Evolutionary conservation across 495 filamentous ascomycete genomes (phyloP).

Genomic region (Hamigera avellanea): DNA sequence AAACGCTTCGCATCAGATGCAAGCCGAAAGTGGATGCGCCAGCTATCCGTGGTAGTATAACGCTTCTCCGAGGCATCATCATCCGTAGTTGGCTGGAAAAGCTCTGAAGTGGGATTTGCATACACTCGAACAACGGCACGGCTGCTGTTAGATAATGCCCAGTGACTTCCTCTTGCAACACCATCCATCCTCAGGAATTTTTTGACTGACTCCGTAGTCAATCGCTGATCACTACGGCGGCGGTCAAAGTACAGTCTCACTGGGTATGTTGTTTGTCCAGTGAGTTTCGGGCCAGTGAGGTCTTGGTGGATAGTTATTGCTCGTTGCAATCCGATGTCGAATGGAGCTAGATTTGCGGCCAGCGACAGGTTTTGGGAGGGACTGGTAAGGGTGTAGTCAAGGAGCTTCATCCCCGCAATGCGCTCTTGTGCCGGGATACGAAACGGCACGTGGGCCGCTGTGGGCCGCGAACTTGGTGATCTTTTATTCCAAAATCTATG

Average conservation of each 20-base stretch:
- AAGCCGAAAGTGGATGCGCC: slow-evolving; percentile 37
- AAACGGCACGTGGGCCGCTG: no score
- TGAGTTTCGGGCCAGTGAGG: not conserved
- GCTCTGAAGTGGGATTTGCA: no score
- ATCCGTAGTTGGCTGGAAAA: no score
- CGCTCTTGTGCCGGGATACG: no score
- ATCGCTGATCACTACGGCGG: not conserved
- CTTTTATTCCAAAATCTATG: no score
- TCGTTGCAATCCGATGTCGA: not conserved
- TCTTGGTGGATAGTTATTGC: not conserved
- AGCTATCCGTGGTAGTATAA: slow-evolving; percentile 16
- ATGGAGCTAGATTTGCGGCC: not conserved
- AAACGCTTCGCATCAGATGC: slow-evolving; percentile 42
- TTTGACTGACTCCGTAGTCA: slow-evolving; percentile 6
- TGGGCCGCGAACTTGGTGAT: no score
- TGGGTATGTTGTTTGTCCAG: not conserved
- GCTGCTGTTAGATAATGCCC: not conserved
- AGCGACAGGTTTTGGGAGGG: slow-evolving; percentile 1
- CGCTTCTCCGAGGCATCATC: not conserved
- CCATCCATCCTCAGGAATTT: not conserved
- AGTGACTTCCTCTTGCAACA: slow-evolving; percentile 1
- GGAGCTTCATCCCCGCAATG: not conserved
- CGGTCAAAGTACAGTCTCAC: slow-evolving; percentile 5
- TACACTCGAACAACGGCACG: not conserved
- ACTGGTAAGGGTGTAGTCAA: not conserved